phyloP scores from a whole-genome alignment of 495 filamentous ascomycete genomes.

The Xylaria flabelliformis region DNA sequence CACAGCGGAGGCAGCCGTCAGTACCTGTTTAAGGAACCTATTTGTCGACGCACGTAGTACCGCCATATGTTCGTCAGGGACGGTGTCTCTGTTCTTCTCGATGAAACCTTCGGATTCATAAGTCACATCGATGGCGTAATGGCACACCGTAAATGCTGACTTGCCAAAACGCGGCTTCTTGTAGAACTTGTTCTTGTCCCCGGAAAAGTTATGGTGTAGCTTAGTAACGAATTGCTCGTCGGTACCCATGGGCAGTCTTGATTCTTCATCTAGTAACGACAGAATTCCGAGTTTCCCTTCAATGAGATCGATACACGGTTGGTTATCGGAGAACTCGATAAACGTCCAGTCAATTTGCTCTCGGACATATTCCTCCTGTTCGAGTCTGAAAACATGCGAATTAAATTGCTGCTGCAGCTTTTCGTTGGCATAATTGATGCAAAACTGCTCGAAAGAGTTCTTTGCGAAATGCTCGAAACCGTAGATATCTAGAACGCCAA shows the following conservation, averaged over 20 bases:
- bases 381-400: conserved; percentile 99
- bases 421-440: conserved; percentile 99
- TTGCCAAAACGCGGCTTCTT: conserved; percentile 98
- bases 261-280: conserved; percentile 94
- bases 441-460: conserved; percentile 99
- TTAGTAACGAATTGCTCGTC: conserved; percentile 98
- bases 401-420: conserved; percentile 99
- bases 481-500: conserved; percentile 99
- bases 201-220: conserved; percentile 91
- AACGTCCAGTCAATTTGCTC: conserved; percentile 99
- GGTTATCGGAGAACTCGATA: conserved; percentile 99
- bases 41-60: conserved; percentile 86
- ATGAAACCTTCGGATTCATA: conserved; percentile 99
- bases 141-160: conserved; percentile 96
- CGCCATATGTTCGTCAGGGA: conserved; percentile 97
- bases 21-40: conserved; percentile 80
- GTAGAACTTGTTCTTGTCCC: conserved; percentile 94
- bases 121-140: conserved; percentile 98
- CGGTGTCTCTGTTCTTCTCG: conserved; percentile 98
- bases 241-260: conserved; percentile 92
- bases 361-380: conserved; percentile 96
- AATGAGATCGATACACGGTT: conserved; percentile 99
- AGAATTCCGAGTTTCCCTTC: conserved; percentile 95
- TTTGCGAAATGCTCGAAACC: conserved; percentile 99
- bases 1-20: conserved; percentile 82